A percentile compares a stretch with the other conserved stretches of the same genome.
These are phyloP conservation scores for Myriosclerotinia scirpicola DNA, from an alignment of 2,329 filamentous ascomycete genomes.

Conservation along the genomic window DNA sequence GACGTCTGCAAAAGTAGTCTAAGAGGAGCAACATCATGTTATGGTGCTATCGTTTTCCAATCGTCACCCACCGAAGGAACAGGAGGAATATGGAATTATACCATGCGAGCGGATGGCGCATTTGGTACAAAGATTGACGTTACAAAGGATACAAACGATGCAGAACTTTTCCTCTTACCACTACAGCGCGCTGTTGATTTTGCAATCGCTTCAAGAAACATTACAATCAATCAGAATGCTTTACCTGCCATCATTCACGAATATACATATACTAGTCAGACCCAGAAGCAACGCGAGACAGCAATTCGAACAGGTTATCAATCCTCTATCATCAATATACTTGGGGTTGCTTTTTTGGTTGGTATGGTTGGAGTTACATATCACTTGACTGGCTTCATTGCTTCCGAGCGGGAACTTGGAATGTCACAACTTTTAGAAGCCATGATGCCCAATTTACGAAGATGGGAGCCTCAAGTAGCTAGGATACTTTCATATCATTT, in stretches of 20 bases:
- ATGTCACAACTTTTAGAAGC: constrained; percentile 88
- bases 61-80: constrained; percentile 71
- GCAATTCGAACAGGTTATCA: constrained; percentile 70
- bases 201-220: constrained; percentile 62
- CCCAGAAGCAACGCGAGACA: constrained; percentile 63
- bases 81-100: constrained; percentile 79
- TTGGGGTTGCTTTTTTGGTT: constrained; percentile 77
- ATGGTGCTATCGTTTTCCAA: constrained; percentile 71
- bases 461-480: constrained; percentile 76
- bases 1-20: constrained; percentile 63
- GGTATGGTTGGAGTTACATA: constrained; percentile 81
- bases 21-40: constrained; percentile 69
- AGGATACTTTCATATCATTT: constrained; percentile 78
- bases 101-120: constrained; percentile 71
- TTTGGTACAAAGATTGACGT: constrained; percentile 66
- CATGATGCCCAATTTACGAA: constrained; percentile 76
- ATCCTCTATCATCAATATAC: constrained; percentile 68
- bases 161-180: constrained; percentile 74
- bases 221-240: constrained; percentile 42
- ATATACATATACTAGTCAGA: constrained; percentile 75
- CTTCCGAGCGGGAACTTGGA: constrained; percentile 79
- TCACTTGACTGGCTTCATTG: constrained; percentile 82
- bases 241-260: constrained; percentile 56
- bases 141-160: constrained; percentile 66
- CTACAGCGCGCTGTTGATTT: constrained; percentile 76